Conservation (phyloP, 1,284 basidiomycete genomes). For the Cutaneotrichosporon sp. region DNA sequence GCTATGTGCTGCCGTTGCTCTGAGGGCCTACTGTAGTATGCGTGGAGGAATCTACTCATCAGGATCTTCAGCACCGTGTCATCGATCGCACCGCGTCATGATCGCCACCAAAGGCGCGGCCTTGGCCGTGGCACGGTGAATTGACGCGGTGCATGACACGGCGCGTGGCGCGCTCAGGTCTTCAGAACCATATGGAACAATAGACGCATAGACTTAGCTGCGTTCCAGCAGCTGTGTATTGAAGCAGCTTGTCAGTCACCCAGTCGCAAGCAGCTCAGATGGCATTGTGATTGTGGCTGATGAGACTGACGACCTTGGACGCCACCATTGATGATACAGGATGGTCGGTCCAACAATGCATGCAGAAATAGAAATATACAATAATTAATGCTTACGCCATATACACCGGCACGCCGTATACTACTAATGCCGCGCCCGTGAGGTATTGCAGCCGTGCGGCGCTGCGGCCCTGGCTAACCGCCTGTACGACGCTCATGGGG, state of each 20-base stretch:
- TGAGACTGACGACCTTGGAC: too few species aligned
- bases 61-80: background rate
- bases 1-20: too few species aligned
- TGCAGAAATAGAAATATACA: background rate
- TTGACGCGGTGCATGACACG: background rate
- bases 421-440: slow-evolving; percentile 91
- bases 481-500: slow-evolving; percentile 64
- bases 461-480: slow-evolving; percentile 74
- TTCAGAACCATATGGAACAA: background rate
- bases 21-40: too few species aligned
- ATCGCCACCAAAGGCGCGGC: background rate
- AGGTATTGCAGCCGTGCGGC: slow-evolving; percentile 86
- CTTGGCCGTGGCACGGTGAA: background rate
- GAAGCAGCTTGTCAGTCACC: too few species aligned
- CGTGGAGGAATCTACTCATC: background rate
- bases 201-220: background rate
- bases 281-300: too few species aligned
- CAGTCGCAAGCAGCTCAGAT: too few species aligned
- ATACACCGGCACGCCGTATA: slow-evolving; percentile 81
- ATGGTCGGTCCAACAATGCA: background rate
- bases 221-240: too few species aligned
- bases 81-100: background rate
- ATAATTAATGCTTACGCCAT: slow-evolving; percentile 1
- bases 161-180: background rate
- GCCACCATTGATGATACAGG: too few species aligned